A percentile compares a stretch with the other conserved stretches of the same genome.
Conservation (phyloP, 805 yeast genomes). For the Cyberlindnera mrakii region DNA sequence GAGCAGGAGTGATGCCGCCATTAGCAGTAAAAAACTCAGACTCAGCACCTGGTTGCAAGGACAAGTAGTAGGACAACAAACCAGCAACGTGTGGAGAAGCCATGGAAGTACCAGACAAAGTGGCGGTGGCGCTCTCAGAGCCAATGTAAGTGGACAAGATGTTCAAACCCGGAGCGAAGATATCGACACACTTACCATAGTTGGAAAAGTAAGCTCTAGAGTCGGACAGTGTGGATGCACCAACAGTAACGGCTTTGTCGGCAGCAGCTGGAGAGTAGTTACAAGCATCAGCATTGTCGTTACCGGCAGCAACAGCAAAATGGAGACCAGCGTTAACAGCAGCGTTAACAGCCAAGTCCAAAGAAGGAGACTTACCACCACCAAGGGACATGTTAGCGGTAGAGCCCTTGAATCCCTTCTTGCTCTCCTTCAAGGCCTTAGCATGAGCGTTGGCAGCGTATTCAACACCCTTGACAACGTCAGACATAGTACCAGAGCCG, state of each 20-base stretch:
- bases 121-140: slow-evolving; percentile 67
- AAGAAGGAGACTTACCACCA: slow-evolving; percentile 85
- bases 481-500: slow-evolving; percentile 81
- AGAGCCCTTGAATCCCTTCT: slow-evolving; percentile 74
- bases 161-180: slow-evolving; percentile 94
- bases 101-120: slow-evolving; percentile 95
- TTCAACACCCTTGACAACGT: slow-evolving; percentile 80
- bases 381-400: slow-evolving; percentile 93
- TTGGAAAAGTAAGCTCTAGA: slow-evolving; percentile 93
- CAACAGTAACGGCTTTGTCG: slow-evolving; percentile 81
- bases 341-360: slow-evolving; percentile 84
- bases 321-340: slow-evolving; percentile 85
- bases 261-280: slow-evolving; percentile 88
- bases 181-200: slow-evolving; percentile 92
- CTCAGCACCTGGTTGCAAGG: slow-evolving; percentile 71
- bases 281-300: slow-evolving; percentile 91
- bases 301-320: slow-evolving; percentile 96
- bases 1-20: slow-evolving; percentile 57
- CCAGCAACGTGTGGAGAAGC: slow-evolving; percentile 97
- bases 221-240: slow-evolving; percentile 87
- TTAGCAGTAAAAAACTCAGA: slow-evolving; percentile 57
- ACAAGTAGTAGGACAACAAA: slow-evolving; percentile 79
- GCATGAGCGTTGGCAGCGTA: slow-evolving; percentile 71
- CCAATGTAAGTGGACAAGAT: slow-evolving; percentile 82
- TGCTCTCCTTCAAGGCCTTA: slow-evolving; percentile 42